Base-by-base conservation (phyloP, 2,329 filamentous ascomycete genomes). In the Arachnomyces sp. region DNA sequence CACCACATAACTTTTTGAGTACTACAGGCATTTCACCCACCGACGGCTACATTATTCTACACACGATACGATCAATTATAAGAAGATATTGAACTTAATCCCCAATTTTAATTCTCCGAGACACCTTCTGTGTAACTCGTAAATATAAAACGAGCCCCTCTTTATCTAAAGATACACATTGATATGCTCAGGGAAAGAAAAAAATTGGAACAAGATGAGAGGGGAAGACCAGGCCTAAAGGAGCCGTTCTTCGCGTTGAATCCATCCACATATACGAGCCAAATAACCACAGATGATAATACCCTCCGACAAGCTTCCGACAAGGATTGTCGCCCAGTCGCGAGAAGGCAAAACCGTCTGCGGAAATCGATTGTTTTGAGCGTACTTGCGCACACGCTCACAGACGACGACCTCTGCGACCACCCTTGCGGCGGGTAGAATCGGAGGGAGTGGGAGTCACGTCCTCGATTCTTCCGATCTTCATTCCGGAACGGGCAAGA, bases 321-420 rank as follows among this genome's bases (percentile, higher is more conserved):
- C 12, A 32, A 14, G n/a, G n/a, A 7, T 5, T 32, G 4, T 32
- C 31, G 4, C 31, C 31, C n/a, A 8, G 28, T 12, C 7, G 31
- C 31, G 5, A 12, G 4, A 32, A 12, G 31, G 7, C 5, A 5
- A 45, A 36, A 46, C 39, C 39, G 17, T n/a, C 46, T 50, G 52
- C 48, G 52, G 36, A 41, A 49, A 45, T 45, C 43, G 51, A 47
- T 54, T 46, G 46, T 52, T n/a, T n/a, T 52, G 53, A 61, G 59
- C 38, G 49, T 49, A 46, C 17, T 44, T 50, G 45, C 52, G 55
- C 57, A 68, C 51, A 66, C 62, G 69, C 73, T 86, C 78, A 98
- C 74, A 98, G 86, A 95, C 92, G 90, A 77, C 92, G 92, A 96
- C 92, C 92, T 86, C 92, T 90, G 75, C 92, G 89, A 95, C 92